phyloP scores from a whole-genome alignment of 306 rosid genomes.

The Abrus pulchellus region DNA sequence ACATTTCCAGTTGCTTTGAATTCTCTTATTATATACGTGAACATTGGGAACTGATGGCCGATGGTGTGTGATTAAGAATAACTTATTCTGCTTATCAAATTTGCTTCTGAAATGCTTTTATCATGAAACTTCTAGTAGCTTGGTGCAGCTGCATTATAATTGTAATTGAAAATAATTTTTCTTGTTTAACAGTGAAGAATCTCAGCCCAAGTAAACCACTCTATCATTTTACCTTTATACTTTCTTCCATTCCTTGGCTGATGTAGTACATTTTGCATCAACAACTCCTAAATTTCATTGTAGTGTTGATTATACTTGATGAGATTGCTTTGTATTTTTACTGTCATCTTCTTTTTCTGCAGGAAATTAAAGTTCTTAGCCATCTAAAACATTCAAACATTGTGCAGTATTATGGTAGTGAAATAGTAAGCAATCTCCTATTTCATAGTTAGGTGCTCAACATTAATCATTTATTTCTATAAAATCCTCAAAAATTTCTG shows the following conservation, averaged over 20 bases:
- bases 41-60: not conserved
- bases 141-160: not conserved
- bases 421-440: constrained; percentile 69
- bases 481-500: constrained; percentile 10
- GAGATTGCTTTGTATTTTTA: not conserved
- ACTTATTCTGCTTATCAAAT: constrained; percentile 16
- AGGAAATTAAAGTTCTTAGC: constrained; percentile 93
- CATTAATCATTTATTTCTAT: constrained; percentile 20
- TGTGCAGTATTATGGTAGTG: constrained; percentile 92
- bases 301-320: constrained; percentile 12
- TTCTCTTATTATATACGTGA: not conserved
- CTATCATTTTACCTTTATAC: not conserved
- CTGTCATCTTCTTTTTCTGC: constrained; percentile 28
- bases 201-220: not conserved
- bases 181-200: not conserved
- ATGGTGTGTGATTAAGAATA: not conserved
- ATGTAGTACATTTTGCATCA: constrained; percentile 23
- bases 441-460: constrained; percentile 36
- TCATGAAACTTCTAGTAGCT: constrained; percentile 22
- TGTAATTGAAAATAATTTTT: constrained; percentile 20
- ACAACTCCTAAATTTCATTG: constrained; percentile 17
- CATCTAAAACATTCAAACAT: constrained; percentile 83
- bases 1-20: not conserved
- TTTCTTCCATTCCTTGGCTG: constrained; percentile 26
- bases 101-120: constrained; percentile 22